Percentiles rank a stretch among this genome's conserved stretches.
These are phyloP conservation scores for Colletotrichum salicis DNA, from an alignment of 2,329 filamentous ascomycete species.

Conservation along the genomic window DNA sequence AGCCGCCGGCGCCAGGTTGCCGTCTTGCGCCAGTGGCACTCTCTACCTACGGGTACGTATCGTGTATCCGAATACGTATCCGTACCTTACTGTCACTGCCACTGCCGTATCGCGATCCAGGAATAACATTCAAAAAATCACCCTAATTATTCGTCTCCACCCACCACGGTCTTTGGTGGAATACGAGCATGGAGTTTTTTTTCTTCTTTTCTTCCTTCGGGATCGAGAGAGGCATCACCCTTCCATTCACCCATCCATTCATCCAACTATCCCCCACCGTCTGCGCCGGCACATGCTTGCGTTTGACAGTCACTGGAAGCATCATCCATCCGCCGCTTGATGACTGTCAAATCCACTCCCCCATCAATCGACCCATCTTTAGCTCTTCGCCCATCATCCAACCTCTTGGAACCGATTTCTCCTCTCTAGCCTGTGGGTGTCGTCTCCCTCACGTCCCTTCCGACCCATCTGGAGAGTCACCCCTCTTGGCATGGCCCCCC, in stretches of 20 bases:
- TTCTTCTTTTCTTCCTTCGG: not conserved
- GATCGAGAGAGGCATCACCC: not conserved
- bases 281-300: conserved; percentile 20
- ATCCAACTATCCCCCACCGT: not conserved
- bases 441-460: not conserved
- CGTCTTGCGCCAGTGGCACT: too few species aligned
- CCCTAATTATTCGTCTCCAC: not conserved
- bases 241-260: not conserved
- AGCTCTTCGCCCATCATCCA: not conserved
- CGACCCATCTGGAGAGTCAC: conserved; percentile 18
- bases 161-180: conserved; percentile 15
- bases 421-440: not conserved
- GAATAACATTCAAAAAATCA: conserved; percentile 25
- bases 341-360: conserved; percentile 2
- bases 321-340: conserved; percentile 28
- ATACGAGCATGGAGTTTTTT: conserved; percentile 29
- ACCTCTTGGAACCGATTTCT: conserved; percentile 17
- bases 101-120: conserved; percentile 16
- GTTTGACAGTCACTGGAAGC: conserved; percentile 25
- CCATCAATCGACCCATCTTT: conserved; percentile 3
- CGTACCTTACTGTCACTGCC: too few species aligned
- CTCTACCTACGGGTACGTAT: too few species aligned
- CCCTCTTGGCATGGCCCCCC: conserved; percentile 13
- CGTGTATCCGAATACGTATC: too few species aligned
- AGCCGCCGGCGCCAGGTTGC: not conserved